These are phyloP conservation scores for Aaosphaeria arxii DNA, from an alignment of 2,329 filamentous ascomycete genomes.

Conservation along the genomic window DNA sequence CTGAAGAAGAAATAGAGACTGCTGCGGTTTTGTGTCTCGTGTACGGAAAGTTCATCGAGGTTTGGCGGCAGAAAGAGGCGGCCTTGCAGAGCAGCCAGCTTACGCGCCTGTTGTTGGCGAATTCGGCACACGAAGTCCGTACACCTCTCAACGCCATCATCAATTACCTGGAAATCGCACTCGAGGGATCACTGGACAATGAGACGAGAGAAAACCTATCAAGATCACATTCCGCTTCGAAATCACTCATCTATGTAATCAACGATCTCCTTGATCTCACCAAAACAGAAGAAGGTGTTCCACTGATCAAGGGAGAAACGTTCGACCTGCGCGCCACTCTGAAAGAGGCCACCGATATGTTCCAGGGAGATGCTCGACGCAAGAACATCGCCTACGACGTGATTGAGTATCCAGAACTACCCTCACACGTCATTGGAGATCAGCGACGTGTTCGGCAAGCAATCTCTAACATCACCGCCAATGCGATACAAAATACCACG, in stretches of 20 bases:
- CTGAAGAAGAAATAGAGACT: constrained; percentile 83
- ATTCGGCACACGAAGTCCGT: constrained; percentile 87
- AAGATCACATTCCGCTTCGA: constrained; percentile 85
- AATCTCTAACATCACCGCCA: constrained; percentile 78
- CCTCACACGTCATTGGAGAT: constrained; percentile 71
- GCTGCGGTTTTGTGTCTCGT: constrained; percentile 84
- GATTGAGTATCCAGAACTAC: constrained; percentile 65
- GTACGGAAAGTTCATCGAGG: constrained; percentile 87
- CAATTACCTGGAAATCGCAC: constrained; percentile 87
- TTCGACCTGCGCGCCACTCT: constrained; percentile 72
- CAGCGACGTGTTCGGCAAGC: constrained; percentile 77
- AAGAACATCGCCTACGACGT: constrained; percentile 73
- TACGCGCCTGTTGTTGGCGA: constrained; percentile 74
- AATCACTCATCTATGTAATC: constrained; percentile 90
- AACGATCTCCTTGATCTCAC: constrained; percentile 88
- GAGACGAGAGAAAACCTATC: constrained; percentile 83
- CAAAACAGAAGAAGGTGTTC: constrained; percentile 79
- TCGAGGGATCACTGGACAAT: constrained; percentile 74
- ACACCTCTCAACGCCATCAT: constrained; percentile 92
- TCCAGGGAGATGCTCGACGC: constrained; percentile 68
- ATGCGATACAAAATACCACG: constrained; percentile 76
- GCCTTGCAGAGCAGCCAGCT: constrained; percentile 79
- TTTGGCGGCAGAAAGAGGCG: constrained; percentile 88
- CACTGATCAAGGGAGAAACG: constrained; percentile 74
- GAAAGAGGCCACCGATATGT: constrained; percentile 73